Percentiles rank a stretch among this genome's conserved stretches.
Evolutionary conservation across 2,329 filamentous ascomycete species (phyloP).

Genomic region (Metarhizium brunneum): DNA sequence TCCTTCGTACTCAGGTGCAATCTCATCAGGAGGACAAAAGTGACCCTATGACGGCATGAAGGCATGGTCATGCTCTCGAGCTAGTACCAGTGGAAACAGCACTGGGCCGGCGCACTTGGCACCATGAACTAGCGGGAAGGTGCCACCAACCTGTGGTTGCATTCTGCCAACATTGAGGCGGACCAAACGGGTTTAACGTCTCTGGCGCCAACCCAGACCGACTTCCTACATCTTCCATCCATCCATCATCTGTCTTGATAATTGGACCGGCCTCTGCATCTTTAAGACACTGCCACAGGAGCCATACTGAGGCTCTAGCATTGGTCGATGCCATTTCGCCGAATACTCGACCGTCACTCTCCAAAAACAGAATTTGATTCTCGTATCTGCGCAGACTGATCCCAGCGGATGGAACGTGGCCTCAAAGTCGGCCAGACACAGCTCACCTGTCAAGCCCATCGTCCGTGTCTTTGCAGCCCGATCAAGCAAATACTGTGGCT

Average conservation of each 20-base stretch:
- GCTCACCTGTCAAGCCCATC: neutral
- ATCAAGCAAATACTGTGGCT: neutral
- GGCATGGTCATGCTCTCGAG: neutral
- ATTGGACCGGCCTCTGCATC: too few relatives aligned
- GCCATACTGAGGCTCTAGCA: neutral
- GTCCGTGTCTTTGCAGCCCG: neutral
- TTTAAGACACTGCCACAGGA: neutral
- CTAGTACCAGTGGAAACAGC: too few relatives aligned
- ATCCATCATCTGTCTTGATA: neutral
- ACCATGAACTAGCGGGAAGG: neutral
- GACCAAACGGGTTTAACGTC: neutral
- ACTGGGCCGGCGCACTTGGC: neutral
- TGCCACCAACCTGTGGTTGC: neutral
- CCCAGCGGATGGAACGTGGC: too few relatives aligned
- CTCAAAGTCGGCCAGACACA: too few relatives aligned
- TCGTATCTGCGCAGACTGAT: constrained; percentile 1
- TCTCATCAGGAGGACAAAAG: neutral
- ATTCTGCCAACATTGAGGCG: neutral
- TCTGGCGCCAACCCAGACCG: too few relatives aligned
- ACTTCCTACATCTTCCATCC: neutral
- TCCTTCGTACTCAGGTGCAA: neutral
- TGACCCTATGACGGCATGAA: constrained; percentile 3
- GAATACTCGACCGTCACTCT: neutral
- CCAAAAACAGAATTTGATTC: neutral
- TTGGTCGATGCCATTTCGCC: neutral